phyloP scores from a whole-genome alignment of 2,329 filamentous ascomycete species.

The Hirsutella rhossiliensis region DNA sequence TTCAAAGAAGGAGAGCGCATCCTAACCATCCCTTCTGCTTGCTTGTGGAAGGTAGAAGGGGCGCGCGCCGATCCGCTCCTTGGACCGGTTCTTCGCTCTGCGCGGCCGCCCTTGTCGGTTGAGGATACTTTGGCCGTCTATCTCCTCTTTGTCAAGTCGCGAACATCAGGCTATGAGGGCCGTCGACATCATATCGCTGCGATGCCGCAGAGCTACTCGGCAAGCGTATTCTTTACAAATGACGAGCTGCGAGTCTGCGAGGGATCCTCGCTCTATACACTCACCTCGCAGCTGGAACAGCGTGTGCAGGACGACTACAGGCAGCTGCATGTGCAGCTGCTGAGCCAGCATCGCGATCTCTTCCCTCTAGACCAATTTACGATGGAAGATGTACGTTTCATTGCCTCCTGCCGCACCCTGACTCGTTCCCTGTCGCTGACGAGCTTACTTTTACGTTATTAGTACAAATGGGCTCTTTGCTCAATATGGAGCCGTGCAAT shows the following conservation, averaged over 20 bases:
- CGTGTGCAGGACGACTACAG: conserved; percentile 17
- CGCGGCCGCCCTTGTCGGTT: conserved; percentile 16
- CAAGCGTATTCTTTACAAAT: conserved; percentile 21
- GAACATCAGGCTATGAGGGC: conserved; percentile 18
- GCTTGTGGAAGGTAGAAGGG: conserved; percentile 19
- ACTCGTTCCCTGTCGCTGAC: conserved; percentile 1
- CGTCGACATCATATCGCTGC: conserved; percentile 14
- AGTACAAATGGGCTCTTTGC: conserved; percentile 24
- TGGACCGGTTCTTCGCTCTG: conserved; percentile 16
- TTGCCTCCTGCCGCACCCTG: neutral
- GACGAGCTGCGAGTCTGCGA: conserved; percentile 20
- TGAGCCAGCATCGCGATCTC: conserved; percentile 17
- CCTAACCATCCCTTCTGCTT: conserved; percentile 17
- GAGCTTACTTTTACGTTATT: conserved; percentile 6
- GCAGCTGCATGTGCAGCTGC: conserved; percentile 12
- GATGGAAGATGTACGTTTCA: conserved; percentile 18
- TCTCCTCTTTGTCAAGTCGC: conserved; percentile 20
- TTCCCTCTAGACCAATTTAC: conserved; percentile 19
- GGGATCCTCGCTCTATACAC: conserved; percentile 18
- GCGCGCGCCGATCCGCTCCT: conserved; percentile 19
- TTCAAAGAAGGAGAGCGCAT: conserved; percentile 20
- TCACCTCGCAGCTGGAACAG: conserved; percentile 18
- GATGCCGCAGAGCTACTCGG: conserved; percentile 18
- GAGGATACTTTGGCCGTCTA: conserved; percentile 20
- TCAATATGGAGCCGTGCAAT: conserved; percentile 17